These are phyloP conservation scores for Truncatella angustata DNA, from an alignment of 2,329 filamentous ascomycete species.

Conservation along the genomic window DNA sequence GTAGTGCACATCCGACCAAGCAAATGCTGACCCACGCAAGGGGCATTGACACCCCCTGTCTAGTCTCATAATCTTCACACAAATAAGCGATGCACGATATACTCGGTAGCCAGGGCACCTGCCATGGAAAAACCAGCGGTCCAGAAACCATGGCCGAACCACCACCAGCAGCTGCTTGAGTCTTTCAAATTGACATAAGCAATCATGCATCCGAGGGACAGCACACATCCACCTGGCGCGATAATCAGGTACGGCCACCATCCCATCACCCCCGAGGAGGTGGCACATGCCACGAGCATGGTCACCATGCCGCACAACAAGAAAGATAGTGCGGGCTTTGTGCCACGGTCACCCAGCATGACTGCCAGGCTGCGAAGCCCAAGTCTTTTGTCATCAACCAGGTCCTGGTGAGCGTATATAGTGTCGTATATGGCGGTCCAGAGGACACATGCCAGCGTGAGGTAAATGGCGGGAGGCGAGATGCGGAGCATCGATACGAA, in stretches of 20 bases:
- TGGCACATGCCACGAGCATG: slow-evolving; percentile 17
- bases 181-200: slow-evolving; percentile 25
- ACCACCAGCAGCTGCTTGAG: slow-evolving; percentile 29
- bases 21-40: no score
- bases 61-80: no score
- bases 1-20: no score
- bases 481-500: no score
- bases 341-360: slow-evolving; percentile 21
- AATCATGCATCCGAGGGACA: slow-evolving; percentile 26
- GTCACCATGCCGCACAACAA: slow-evolving; percentile 21
- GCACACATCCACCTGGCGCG: slow-evolving; percentile 20
- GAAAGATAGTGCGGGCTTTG: slow-evolving; percentile 23
- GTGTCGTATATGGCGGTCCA: slow-evolving; percentile 35
- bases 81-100: no score
- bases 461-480: slow-evolving; percentile 18
- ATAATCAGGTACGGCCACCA: slow-evolving; percentile 20
- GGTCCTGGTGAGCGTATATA: slow-evolving; percentile 34
- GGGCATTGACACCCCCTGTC: no score
- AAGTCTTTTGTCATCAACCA: slow-evolving; percentile 29
- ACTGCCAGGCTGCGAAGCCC: slow-evolving; percentile 34
- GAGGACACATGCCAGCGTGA: slow-evolving; percentile 26
- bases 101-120: slow-evolving; percentile 16
- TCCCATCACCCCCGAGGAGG: slow-evolving; percentile 17
- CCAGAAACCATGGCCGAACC: slow-evolving; percentile 31
- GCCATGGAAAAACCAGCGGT: slow-evolving; percentile 25